Conservation (phyloP, 805 yeast species). For the Candida parachauliodes region DNA sequence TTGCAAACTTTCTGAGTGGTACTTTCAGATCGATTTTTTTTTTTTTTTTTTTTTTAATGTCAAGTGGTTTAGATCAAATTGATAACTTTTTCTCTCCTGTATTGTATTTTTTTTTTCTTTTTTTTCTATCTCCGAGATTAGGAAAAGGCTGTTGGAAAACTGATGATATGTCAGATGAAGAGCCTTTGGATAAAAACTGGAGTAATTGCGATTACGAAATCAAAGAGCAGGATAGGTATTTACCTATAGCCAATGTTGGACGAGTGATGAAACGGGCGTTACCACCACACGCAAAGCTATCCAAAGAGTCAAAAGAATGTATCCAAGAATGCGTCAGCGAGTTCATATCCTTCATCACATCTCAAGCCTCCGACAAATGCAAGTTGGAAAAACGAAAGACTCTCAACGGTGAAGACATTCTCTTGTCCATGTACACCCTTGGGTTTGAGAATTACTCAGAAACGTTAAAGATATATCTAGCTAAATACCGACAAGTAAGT, state of each 20-base stretch:
- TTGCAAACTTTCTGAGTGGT: neutral
- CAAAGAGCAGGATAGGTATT: conserved; percentile 41
- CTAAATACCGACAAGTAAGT: conserved; percentile 21
- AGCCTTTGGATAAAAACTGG: conserved; percentile 11
- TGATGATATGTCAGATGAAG: conserved; percentile 2
- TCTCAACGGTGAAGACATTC: conserved; percentile 72
- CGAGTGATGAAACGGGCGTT: conserved; percentile 73
- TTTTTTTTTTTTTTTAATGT: conserved; percentile 4
- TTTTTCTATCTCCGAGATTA: conserved; percentile 3
- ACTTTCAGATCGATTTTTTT: no score
- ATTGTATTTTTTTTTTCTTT: conserved; percentile 1
- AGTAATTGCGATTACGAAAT: conserved; percentile 38
- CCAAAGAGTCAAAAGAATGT: conserved; percentile 75
- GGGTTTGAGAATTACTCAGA: conserved; percentile 83
- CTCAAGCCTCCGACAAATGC: conserved; percentile 77
- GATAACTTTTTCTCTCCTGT: conserved; percentile 1
- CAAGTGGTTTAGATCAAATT: conserved; percentile 4
- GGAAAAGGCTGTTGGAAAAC: conserved; percentile 1
- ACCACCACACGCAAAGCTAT: conserved; percentile 70
- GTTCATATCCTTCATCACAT: conserved; percentile 74
- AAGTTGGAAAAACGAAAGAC: conserved; percentile 70
- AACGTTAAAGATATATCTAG: conserved; percentile 62
- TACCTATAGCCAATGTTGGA: conserved; percentile 51
- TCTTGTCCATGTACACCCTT: conserved; percentile 61
- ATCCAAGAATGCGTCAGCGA: conserved; percentile 84